Base-by-base conservation (phyloP, 306 rosid species). In the Vigna trinervia region DNA sequence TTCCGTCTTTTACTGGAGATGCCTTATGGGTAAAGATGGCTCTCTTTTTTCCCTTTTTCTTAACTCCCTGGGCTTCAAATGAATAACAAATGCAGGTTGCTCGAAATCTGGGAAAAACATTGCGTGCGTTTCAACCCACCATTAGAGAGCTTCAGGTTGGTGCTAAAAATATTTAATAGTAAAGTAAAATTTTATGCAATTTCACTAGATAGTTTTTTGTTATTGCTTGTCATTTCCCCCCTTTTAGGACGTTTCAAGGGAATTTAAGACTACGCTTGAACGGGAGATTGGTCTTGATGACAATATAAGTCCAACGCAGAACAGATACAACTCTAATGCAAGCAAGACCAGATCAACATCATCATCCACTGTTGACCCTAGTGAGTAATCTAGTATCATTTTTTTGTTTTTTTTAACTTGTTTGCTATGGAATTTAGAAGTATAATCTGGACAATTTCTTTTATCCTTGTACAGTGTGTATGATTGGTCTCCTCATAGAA, bases 281-380 rank as follows among this genome's bases (percentile, higher is more conserved):
- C 90, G 91, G 87, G 99, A 96, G 88, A 93, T 96, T 77, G 99
- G 99, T 81, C 90, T 96, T 38, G 99, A 96, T 86, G 98, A 96
- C 67, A 72, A 85, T 84, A 80, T 96, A 47, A 83, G 69, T 61
- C 85, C 94, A 76, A 72, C 81, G 8, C 85, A 78, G 69, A 81
- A 48, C 77, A 54, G 84, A 22, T 79, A 86, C 83, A 88, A 84
- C 57, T 68, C 90, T 36, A 82, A 41, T 76, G 51, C 17, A 66
- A 83, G 77, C 70, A 81, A 41, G 45, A 68, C 77, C 62, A 58
- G 80, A 45, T 59, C 92, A 78, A 84, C 83, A 69, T 71, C 88
- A 77, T 59, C 92, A 46, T 78, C 93, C 77, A 78, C 80, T 4
- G 91, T 83, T 79, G 97, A 92, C 67, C 86, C 96, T 26, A 81